Base-by-base conservation (phyloP, 163 green algal species). In the Prototheca stagnorum region DNA sequence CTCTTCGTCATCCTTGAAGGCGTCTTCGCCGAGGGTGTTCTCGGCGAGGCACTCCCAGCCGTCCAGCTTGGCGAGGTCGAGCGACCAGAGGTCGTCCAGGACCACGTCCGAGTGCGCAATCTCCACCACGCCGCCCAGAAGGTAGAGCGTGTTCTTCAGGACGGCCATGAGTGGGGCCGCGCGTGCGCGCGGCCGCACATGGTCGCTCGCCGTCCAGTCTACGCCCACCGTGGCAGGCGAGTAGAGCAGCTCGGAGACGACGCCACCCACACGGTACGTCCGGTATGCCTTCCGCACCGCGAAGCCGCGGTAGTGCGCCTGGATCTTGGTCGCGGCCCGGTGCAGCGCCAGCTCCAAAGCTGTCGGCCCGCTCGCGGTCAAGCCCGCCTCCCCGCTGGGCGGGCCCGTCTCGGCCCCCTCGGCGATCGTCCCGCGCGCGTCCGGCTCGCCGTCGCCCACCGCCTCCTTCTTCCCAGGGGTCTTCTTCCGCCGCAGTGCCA, bases 11-110 rank as follows among this genome's bases (percentile, higher is more conserved):
- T 16, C 40, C 22, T 71, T 59, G 47, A 64, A 62, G 51, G 86
- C 80, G 1, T 85, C 78, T 51, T 88, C 74, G 0, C 72, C 71
- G 4, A 44, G 64, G 2, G 56, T 78, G 68, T 86, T 85, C 22
- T 77, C 66, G 40, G 68, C 62, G 3, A 81, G 51, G 23, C 65
- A 72, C 14, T 43, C 56, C 84, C 84, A 95, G 22, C 73, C 84
- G 53, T 94, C 78, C 36, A 94, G 66, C 54, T 90, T 93, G 23
- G 56, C 60, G n/a, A 95, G 60, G 63, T 96, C 76, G 5, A 99
- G 55, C 21, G 37, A 51, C 86, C 87, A 99, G 39, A 96, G 60
- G 65, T 98, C 90, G 60, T 96, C 90, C 54, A 98, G 63, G n/a
- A 84, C 88, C 4, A 98, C 66, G 57, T 98, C 89, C 7, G 73